A percentile compares a stretch with the other conserved stretches of the same genome.
Conservation (phyloP, 78 protist genomes). For the Dictyostelium firmibasis region DNA sequence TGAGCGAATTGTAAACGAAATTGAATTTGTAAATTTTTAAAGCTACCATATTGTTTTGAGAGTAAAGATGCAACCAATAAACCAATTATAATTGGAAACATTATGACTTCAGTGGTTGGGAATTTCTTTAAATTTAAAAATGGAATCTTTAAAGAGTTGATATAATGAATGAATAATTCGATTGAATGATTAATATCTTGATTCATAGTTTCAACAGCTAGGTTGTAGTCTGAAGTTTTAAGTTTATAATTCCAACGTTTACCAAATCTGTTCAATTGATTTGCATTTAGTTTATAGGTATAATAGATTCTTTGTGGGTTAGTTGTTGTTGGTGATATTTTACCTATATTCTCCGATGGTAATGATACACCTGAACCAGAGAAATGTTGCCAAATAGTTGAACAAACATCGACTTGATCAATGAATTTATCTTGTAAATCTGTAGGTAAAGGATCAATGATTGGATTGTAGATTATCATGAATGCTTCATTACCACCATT, state of each 20-base stretch:
- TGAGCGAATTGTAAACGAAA: background rate
- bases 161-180: background rate
- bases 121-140: slow-evolving; percentile 40
- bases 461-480: slow-evolving; percentile 33
- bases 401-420: slow-evolving; percentile 74
- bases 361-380: slow-evolving; percentile 41
- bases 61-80: background rate
- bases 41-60: slow-evolving; percentile 43
- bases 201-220: slow-evolving; percentile 5
- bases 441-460: background rate
- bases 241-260: slow-evolving; percentile 33
- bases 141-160: slow-evolving; percentile 42
- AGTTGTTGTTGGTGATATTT: background rate
- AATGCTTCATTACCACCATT: slow-evolving; percentile 73
- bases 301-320: background rate
- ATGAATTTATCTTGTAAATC: slow-evolving; percentile 67
- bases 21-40: background rate
- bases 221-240: background rate
- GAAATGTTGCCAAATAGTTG: slow-evolving; percentile 61
- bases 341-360: slow-evolving; percentile 53
- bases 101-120: slow-evolving; percentile 35
- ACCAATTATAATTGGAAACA: slow-evolving; percentile 37
- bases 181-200: slow-evolving; percentile 17
- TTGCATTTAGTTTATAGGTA: slow-evolving; percentile 10
- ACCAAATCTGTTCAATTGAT: slow-evolving; percentile 48